Base-by-base conservation (phyloP, 1,284 basidiomycete species). In the Ustilago cynodontis region DNA sequence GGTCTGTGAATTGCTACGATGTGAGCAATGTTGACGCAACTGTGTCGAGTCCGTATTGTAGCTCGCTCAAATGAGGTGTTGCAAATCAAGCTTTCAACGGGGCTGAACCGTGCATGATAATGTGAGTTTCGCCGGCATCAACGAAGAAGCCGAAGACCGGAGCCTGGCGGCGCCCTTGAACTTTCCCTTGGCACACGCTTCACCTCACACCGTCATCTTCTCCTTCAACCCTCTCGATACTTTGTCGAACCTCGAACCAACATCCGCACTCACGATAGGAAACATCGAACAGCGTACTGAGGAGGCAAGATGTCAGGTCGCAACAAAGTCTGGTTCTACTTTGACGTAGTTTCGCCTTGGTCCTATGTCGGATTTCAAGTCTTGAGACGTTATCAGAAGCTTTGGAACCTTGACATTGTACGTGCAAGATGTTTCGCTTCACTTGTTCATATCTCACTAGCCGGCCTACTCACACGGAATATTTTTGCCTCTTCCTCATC, bases 291-390 rank as follows among this genome's bases (percentile, higher is more conserved):
- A 29, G 11, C 51, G 11, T 5, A 11, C 6, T 33, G 31, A 33
- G 11, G 31, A 33, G 31, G 11, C 31, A 60, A 26, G 6, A 63
- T 63, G 59, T 45, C 70, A 39, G 58, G 45, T 26, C 56, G 47
- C 64, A 81, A 82, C 66, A 65, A 77, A 28, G 59, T 85, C 13
- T 54, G 59, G 35, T 75, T 83, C 37, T 79, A 81, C 66, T 82
- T 79, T 74, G 83, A 84, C 71, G 61, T 70, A n/a, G 81, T 85
- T 26, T 82, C 80, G 2, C 84, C 84, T 4, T 86, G 84, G 82
- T 77, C 74, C 3, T 79, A 78, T 49, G 71, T 86, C 9, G 84
- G 71, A 3, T 81, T 72, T 41, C 59, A 71, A 47, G 75, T 83
- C 20, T 28, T 86, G 2, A 56, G 65, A n/a, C 59, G 82, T 11